Conservation (phyloP, 495 filamentous ascomycete species). For the Penicillium flavigenum region DNA sequence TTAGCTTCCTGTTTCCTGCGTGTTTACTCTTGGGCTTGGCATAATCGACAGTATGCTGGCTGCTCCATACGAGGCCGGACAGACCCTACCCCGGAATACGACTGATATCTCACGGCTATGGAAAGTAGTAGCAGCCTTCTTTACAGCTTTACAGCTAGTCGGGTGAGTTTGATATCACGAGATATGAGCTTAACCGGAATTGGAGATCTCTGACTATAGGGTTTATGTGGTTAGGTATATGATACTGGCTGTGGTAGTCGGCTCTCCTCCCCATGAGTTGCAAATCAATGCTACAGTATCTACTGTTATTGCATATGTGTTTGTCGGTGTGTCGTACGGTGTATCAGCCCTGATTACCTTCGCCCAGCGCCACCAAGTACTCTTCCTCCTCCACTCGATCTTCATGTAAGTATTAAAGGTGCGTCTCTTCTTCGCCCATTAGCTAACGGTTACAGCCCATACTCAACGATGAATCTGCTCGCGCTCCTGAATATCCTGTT, state of each 20-base stretch:
- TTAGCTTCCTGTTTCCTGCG: not conserved
- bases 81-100: not conserved
- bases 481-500: constrained; percentile 36
- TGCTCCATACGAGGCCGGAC: not conserved
- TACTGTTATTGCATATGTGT: not conserved
- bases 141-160: constrained; percentile 1
- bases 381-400: not conserved
- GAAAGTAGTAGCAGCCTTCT: not conserved
- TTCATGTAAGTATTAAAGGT: not conserved
- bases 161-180: constrained; percentile 1
- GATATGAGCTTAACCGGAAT: not conserved
- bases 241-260: constrained; percentile 4
- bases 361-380: not conserved
- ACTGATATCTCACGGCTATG: not conserved
- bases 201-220: not conserved
- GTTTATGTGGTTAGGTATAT: not conserved
- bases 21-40: not conserved
- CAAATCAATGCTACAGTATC: not conserved
- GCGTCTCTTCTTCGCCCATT: not conserved
- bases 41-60: not conserved
- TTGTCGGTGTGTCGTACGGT: not conserved
- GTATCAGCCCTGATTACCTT: not conserved
- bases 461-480: constrained; percentile 29
- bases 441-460: constrained; percentile 24
- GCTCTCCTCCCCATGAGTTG: not conserved